Conservation (phyloP, 177 flowering plant genomes). For the Vitis hybrid region DNA sequence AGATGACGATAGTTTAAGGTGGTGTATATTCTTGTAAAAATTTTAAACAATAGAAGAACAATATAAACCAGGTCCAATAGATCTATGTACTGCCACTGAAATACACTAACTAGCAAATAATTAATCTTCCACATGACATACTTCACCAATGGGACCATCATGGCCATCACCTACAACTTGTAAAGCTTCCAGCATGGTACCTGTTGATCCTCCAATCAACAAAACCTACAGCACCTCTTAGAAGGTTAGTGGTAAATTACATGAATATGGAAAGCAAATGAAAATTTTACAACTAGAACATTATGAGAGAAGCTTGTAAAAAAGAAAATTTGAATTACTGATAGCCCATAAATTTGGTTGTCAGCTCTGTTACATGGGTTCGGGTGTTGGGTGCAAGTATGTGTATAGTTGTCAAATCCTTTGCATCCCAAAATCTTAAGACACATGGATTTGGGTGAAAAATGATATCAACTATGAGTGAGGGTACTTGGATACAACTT, state of each 20-base stretch:
- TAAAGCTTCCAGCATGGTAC: slow-evolving; percentile 94
- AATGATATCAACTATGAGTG: no score
- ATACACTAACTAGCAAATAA: neutral
- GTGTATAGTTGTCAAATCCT: no score
- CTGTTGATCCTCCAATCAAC: slow-evolving; percentile 96
- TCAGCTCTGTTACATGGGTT: no score
- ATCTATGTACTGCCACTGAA: neutral
- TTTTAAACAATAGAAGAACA: slow-evolving; percentile 4
- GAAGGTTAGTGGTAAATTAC: slow-evolving; percentile 6
- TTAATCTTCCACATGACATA: slow-evolving; percentile 35
- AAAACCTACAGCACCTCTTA: slow-evolving; percentile 58
- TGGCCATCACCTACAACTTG: slow-evolving; percentile 86
- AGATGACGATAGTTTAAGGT: no score
- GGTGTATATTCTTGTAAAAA: neutral
- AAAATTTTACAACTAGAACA: neutral
- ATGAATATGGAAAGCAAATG: slow-evolving; percentile 4
- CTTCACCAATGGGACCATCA: slow-evolving; percentile 58
- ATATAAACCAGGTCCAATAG: neutral
- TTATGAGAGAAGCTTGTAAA: neutral
- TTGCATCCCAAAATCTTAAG: no score
- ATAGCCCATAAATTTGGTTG: neutral
- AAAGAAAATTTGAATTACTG: neutral
- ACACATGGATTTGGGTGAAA: no score
- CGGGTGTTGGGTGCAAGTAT: neutral
- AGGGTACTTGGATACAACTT: no score